Percentiles rank a stretch among this genome's conserved stretches.
Conservation (phyloP, 768 basidiomycete genomes). For the Boletus reticuloceps region DNA sequence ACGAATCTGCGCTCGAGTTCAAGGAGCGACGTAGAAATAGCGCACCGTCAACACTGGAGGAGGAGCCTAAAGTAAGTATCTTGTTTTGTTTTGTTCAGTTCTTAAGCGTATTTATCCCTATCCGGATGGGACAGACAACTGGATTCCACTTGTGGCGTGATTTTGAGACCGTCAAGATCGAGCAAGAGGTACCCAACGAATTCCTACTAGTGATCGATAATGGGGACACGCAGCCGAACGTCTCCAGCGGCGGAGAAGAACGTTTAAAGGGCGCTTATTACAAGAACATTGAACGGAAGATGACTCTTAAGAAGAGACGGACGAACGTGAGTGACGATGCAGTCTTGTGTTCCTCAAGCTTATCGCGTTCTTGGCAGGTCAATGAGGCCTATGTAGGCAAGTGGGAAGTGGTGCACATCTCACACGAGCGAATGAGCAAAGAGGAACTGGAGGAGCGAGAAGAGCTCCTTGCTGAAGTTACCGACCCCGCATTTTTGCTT, state of each 20-base stretch:
- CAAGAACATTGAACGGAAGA: conserved; percentile 87
- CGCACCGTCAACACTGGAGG: conserved; percentile 44
- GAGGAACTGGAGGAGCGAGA: conserved; percentile 80
- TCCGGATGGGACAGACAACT: conserved; percentile 46
- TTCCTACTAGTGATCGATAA: conserved; percentile 75
- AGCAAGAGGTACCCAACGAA: conserved; percentile 84
- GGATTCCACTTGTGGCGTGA: conserved; percentile 77
- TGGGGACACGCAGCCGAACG: conserved; percentile 39
- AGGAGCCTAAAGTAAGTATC: conserved; percentile 52
- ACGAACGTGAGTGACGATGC: conserved; percentile 55
- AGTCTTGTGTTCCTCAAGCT: neutral
- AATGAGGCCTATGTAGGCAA: conserved; percentile 77
- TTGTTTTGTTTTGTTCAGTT: neutral
- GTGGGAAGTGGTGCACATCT: conserved; percentile 77
- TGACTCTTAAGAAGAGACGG: conserved; percentile 82
- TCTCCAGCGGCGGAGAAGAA: conserved; percentile 36
- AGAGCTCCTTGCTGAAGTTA: conserved; percentile 74
- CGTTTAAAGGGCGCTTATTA: conserved; percentile 76
- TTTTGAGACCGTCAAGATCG: conserved; percentile 84
- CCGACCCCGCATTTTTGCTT: conserved; percentile 61
- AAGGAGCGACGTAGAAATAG: conserved; percentile 52
- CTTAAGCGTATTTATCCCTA: neutral
- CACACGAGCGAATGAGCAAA: conserved; percentile 65
- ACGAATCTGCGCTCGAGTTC: conserved; percentile 60
- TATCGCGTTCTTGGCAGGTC: conserved; percentile 36